These are phyloP conservation scores for Geotrichum citri-aurantii DNA, from an alignment of 1,139 yeast species.

Conservation along the genomic window DNA sequence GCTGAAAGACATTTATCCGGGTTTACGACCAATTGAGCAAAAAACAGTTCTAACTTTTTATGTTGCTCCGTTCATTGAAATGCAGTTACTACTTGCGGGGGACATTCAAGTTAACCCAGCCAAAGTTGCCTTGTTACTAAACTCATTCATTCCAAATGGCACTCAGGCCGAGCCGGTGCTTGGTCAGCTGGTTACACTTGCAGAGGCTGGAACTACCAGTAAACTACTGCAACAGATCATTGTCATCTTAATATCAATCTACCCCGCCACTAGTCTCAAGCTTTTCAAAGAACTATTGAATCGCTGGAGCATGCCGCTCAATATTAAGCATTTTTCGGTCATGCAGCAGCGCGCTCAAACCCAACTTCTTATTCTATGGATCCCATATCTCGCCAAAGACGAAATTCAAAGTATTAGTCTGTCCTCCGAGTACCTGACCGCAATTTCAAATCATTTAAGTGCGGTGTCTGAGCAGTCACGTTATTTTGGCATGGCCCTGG, in stretches of 20 bases:
- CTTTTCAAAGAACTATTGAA: constrained; percentile 21
- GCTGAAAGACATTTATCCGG: neutral
- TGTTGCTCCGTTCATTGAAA: constrained; percentile 10
- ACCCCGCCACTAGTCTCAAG: constrained; percentile 2
- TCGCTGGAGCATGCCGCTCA: constrained; percentile 26
- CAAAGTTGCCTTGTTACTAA: neutral
- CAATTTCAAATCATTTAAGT: constrained; percentile 44
- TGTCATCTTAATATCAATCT: neutral
- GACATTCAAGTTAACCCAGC: neutral
- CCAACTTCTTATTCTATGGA: constrained; percentile 25
- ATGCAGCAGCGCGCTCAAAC: constrained; percentile 28
- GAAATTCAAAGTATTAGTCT: constrained; percentile 29
- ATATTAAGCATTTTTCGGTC: constrained; percentile 24
- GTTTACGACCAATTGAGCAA: constrained; percentile 6
- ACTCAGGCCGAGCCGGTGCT: constrained; percentile 1
- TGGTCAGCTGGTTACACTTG: constrained; percentile 6
- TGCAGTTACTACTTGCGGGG: neutral
- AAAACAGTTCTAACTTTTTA: constrained; percentile 5
- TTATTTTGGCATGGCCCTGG: constrained; percentile 43
- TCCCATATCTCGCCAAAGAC: constrained; percentile 26
- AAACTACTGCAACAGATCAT: constrained; percentile 3
- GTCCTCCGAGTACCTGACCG: constrained; percentile 38
- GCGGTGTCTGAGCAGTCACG: constrained; percentile 43
- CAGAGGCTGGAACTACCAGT: constrained; percentile 1
- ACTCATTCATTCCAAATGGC: neutral